Percentiles rank a stretch among this genome's conserved stretches.
phyloP scores from a whole-genome alignment of 371 early-diverging fungal species.

The Rhizopus sp. region DNA sequence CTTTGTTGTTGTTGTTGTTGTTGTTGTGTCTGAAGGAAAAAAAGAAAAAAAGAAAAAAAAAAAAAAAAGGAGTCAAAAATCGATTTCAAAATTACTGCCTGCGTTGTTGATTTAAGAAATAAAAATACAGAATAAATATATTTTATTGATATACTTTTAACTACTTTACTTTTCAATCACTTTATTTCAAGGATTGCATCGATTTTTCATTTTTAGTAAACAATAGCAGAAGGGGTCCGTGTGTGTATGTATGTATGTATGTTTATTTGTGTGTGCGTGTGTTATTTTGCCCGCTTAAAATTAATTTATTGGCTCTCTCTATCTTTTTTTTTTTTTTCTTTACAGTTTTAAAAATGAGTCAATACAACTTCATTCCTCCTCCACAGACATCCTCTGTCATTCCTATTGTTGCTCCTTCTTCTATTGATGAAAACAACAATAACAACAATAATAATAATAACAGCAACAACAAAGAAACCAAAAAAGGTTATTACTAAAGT shows the following conservation, averaged over 20 bases:
- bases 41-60: background rate
- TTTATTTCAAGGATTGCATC: too few species aligned
- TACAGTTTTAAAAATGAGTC: slow-evolving; percentile 1
- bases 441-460: slow-evolving; percentile 8
- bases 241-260: slow-evolving; percentile 11
- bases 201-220: too few species aligned
- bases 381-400: slow-evolving; percentile 45
- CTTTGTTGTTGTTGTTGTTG: background rate
- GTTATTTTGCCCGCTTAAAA: background rate
- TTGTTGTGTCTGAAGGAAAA: background rate
- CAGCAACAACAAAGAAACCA: slow-evolving; percentile 25
- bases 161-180: too few species aligned
- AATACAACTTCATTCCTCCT: slow-evolving; percentile 3
- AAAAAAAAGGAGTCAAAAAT: background rate
- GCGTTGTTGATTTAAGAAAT: too few species aligned
- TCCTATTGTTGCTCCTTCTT: slow-evolving; percentile 54
- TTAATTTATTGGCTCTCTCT: slow-evolving; percentile 3
- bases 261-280: slow-evolving; percentile 15
- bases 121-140: background rate
- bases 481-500: background rate
- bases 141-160: too few species aligned
- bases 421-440: slow-evolving; percentile 18
- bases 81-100: too few species aligned
- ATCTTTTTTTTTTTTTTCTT: slow-evolving; percentile 7
- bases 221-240: background rate